These are phyloP conservation scores for Pseudogymnoascus sp. DNA, from an alignment of 2,329 filamentous ascomycete species.

Conservation along the genomic window DNA sequence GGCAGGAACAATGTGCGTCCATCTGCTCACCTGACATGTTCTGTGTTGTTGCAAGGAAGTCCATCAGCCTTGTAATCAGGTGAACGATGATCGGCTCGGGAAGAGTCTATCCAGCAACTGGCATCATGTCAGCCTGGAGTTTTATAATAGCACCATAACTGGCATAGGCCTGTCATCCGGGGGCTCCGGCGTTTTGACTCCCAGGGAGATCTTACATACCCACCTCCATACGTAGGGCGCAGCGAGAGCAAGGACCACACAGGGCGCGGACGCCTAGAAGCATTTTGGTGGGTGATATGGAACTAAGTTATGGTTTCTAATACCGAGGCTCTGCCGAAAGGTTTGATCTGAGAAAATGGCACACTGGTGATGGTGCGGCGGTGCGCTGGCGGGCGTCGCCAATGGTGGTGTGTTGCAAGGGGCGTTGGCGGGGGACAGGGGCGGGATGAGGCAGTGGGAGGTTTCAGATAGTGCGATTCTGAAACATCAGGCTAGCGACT, in stretches of 20 bases:
- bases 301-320: not conserved
- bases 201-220: not conserved
- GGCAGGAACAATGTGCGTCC: not conserved
- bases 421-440: not conserved
- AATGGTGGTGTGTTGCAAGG: not conserved
- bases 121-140: not conserved
- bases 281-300: not conserved
- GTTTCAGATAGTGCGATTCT: slow-evolving; percentile 1
- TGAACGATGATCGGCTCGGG: not conserved
- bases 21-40: not conserved
- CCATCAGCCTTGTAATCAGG: not conserved
- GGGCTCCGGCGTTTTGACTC: slow-evolving; percentile 1
- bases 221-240: not conserved
- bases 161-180: not conserved
- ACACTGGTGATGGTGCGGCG: not conserved
- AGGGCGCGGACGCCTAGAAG: not conserved
- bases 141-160: not conserved
- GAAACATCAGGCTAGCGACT: not conserved
- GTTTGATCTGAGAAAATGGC: not conserved
- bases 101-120: not conserved
- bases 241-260: not conserved
- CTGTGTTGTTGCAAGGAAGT: not conserved
- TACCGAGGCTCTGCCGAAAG: slow-evolving; percentile 1
- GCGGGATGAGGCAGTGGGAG: not conserved
- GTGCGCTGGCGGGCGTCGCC: not conserved